Conservation (phyloP, 2,329 filamentous ascomycete genomes). For the Cercospora brassicicola region DNA sequence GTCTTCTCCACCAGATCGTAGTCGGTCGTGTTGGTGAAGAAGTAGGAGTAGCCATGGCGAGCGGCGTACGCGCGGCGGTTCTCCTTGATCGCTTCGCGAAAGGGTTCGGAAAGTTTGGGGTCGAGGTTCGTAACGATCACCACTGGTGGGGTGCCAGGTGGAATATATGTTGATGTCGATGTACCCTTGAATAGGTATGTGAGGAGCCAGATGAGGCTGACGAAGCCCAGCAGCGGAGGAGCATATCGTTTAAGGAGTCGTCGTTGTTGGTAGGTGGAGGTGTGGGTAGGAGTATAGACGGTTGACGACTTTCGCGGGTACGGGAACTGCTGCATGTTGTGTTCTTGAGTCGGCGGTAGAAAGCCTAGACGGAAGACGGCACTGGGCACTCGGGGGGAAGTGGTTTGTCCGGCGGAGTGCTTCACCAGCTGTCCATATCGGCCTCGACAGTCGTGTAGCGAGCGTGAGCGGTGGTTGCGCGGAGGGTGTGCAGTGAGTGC, state of each 20-base stretch:
- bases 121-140: conserved; percentile 88
- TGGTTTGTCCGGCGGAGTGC: neutral
- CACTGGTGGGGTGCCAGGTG: conserved; percentile 53
- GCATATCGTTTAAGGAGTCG: conserved; percentile 38
- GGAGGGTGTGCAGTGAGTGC: neutral
- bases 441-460: neutral
- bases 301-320: conserved; percentile 77
- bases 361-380: conserved; percentile 6
- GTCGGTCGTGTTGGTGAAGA: conserved; percentile 74
- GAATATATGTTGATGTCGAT: conserved; percentile 21
- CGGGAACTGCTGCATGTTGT: conserved; percentile 67
- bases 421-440: neutral
- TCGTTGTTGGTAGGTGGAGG: conserved; percentile 43
- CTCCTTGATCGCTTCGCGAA: conserved; percentile 71
- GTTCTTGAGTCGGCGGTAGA: neutral
- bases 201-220: conserved; percentile 37
- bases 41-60: conserved; percentile 82
- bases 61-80: conserved; percentile 84
- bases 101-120: conserved; percentile 63
- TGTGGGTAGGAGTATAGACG: conserved; percentile 65
- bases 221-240: conserved; percentile 48
- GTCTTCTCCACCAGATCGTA: conserved; percentile 65
- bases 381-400: neutral
- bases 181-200: conserved; percentile 34
- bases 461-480: neutral